Conservation (phyloP, 441 rosid species). For the Erodium texanum region DNA sequence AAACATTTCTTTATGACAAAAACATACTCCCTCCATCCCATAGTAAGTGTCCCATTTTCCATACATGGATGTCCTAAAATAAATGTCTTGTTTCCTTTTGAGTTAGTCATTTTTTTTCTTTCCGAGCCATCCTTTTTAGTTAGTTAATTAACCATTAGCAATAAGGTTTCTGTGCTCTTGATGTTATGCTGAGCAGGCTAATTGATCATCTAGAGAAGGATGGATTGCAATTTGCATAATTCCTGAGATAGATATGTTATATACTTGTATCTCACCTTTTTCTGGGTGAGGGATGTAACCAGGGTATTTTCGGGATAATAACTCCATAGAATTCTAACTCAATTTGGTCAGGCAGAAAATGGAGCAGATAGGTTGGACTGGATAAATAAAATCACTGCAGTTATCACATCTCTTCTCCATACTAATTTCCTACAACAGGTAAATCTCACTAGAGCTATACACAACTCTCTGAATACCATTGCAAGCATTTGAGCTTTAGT, state of each 20-base stretch:
- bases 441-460: constrained; percentile 15
- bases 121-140: no score
- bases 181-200: background rate
- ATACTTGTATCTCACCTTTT: background rate
- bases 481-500: constrained; percentile 15
- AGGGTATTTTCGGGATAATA: constrained; percentile 8
- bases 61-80: background rate
- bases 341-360: constrained; percentile 67
- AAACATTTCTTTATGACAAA: background rate
- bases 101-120: no score
- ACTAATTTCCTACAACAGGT: constrained; percentile 70
- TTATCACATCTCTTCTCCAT: constrained; percentile 68
- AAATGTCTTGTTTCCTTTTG: background rate
- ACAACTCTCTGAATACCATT: background rate
- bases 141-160: no score
- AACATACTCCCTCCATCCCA: background rate
- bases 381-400: constrained; percentile 71
- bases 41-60: no score
- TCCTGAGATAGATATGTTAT: background rate
- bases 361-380: constrained; percentile 86
- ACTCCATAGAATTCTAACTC: constrained; percentile 12
- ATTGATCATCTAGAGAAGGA: background rate
- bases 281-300: background rate
- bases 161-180: background rate
- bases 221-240: background rate